phyloP scores from a whole-genome alignment of 306 rosid species.

The Dryas octopetala region DNA sequence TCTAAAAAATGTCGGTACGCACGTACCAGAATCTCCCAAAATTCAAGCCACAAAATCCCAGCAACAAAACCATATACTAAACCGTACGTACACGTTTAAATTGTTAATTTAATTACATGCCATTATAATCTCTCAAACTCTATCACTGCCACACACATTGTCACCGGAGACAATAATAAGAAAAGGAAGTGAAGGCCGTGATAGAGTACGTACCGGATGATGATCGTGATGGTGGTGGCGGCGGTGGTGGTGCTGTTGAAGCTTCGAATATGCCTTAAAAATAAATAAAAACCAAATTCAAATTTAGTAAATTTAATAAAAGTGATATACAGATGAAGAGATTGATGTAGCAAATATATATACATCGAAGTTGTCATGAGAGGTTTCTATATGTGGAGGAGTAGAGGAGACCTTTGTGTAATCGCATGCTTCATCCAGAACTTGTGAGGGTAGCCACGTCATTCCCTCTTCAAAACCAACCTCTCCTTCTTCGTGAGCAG shows the following conservation, averaged over 20 bases:
- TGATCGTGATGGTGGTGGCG: constrained; percentile 16
- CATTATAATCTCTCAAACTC: neutral
- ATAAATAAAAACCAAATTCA: neutral
- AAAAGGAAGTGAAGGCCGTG: neutral
- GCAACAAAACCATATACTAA: neutral
- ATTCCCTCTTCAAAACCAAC: constrained; percentile 59
- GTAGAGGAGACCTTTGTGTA: constrained; percentile 35
- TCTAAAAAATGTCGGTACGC: neutral
- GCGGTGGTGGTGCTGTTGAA: constrained; percentile 11
- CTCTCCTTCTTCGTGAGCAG: constrained; percentile 39
- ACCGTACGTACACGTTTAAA: neutral
- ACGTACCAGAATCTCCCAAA: neutral
- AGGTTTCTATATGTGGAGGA: neutral
- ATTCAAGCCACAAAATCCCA: neutral
- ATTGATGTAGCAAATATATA: no score
- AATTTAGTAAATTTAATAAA: neutral
- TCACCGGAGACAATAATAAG: neutral
- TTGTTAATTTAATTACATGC: no score
- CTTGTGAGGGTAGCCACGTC: constrained; percentile 60
- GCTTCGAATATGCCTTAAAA: constrained; percentile 22
- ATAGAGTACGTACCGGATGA: constrained; percentile 5
- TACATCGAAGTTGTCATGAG: no score
- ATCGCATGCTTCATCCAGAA: constrained; percentile 42
- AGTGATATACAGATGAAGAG: neutral
- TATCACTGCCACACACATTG: neutral